Evolutionary conservation across 768 basidiomycete species (phyloP).

Genomic region (Phaeolepiota aurea): DNA sequence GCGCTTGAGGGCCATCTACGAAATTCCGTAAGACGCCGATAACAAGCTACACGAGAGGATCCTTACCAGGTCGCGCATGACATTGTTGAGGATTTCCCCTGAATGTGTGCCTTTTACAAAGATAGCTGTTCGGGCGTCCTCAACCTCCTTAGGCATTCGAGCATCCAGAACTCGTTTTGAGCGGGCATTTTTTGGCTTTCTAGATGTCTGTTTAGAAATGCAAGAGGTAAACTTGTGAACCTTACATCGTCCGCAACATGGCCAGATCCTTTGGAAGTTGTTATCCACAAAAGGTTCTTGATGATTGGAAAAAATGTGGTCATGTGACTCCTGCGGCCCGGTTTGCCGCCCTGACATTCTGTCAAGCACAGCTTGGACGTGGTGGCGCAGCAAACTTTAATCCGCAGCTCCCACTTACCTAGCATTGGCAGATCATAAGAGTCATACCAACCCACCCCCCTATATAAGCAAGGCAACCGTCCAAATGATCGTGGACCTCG

Average conservation of each 20-base stretch:
- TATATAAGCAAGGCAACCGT: not conserved
- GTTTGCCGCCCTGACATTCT: not conserved
- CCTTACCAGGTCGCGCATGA: conserved; percentile 80
- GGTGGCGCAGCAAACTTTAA: not conserved
- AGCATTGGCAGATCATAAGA: not conserved
- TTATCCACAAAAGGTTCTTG: not conserved
- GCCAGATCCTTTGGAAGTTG: too few relatives aligned
- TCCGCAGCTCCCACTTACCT: not conserved
- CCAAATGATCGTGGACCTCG: conserved; percentile 11
- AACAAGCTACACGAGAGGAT: too few relatives aligned
- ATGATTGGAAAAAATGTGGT: not conserved
- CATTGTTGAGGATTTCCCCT: conserved; percentile 69
- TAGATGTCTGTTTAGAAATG: conserved; percentile 8
- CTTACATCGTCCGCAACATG: not conserved
- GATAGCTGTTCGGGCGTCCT: conserved; percentile 79
- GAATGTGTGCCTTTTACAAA: conserved; percentile 88
- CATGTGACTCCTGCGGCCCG: not conserved
- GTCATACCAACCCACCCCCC: too few relatives aligned
- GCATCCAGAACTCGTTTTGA: conserved; percentile 86
- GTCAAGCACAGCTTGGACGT: not conserved
- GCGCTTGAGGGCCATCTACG: conserved; percentile 87
- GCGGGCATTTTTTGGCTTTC: conserved; percentile 93
- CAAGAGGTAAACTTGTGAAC: not conserved
- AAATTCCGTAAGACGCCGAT: not conserved
- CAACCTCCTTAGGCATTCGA: conserved; percentile 82